Conservation (phyloP, 192 early-diverging fungal species). For the Coemansia sp. region DNA sequence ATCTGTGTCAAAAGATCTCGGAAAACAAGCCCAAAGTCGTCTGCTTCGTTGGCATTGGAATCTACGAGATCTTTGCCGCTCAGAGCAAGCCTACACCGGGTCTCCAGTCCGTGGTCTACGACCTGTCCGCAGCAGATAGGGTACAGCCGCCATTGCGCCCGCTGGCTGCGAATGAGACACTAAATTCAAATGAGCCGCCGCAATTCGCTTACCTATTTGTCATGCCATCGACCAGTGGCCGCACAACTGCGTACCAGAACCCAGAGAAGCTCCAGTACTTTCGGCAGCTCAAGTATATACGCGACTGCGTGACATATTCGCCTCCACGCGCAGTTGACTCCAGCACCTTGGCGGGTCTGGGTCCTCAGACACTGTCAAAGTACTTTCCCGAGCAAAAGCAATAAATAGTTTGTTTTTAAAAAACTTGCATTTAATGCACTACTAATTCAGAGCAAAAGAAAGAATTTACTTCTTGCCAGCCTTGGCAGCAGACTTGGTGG, state of each 20-base stretch:
- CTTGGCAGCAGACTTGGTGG: constrained; percentile 78
- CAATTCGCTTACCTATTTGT: constrained; percentile 56
- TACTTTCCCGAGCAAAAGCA: constrained; percentile 20
- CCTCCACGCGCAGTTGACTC: constrained; percentile 16
- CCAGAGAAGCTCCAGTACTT: constrained; percentile 64
- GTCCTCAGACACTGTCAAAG: constrained; percentile 21
- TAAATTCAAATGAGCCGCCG: constrained; percentile 7
- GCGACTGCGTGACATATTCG: constrained; percentile 30
- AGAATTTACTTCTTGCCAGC: constrained; percentile 77
- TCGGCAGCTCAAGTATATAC: constrained; percentile 48
- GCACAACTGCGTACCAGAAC: constrained; percentile 65
- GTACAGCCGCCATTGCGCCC: neutral
- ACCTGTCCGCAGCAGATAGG: neutral
- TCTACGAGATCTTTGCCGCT: constrained; percentile 64
- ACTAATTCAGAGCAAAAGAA: neutral
- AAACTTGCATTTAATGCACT: neutral
- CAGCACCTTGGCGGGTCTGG: constrained; percentile 12
- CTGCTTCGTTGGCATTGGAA: constrained; percentile 73
- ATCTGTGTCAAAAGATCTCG: constrained; percentile 64
- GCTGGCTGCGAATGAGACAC: constrained; percentile 2
- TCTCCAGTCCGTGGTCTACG: constrained; percentile 49
- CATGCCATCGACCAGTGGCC: constrained; percentile 75
- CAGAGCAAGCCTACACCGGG: constrained; percentile 29
- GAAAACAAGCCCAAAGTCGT: constrained; percentile 61
- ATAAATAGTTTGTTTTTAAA: neutral